Percentiles rank a stretch among this genome's conserved stretches.
Evolutionary conservation across 75 land plant species (phyloP).

Genomic region (Cupressus sempervirens): DNA sequence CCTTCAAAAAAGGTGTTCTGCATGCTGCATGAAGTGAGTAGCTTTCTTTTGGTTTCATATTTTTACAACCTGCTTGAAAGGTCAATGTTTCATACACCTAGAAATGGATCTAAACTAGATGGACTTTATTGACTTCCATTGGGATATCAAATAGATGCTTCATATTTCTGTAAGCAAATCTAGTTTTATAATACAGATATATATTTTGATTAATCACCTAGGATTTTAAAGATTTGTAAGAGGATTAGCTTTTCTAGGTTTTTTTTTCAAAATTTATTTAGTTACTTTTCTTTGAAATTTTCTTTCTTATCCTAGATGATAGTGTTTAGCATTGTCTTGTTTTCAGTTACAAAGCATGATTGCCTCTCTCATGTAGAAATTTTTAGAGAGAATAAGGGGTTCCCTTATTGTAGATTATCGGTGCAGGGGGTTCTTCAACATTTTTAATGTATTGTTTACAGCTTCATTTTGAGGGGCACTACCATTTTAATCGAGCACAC

Average conservation of each 20-base stretch:
- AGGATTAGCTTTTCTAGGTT: background rate
- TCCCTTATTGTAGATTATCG: background rate
- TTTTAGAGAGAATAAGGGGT: background rate
- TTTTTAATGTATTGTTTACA: constrained; percentile 27
- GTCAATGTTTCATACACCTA: constrained; percentile 87
- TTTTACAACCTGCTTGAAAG: constrained; percentile 76
- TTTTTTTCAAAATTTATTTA: background rate
- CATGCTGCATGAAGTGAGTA: constrained; percentile 62
- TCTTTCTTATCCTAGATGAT: background rate
- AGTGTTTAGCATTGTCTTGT: background rate
- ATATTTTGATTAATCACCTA: background rate
- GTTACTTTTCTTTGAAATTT: background rate
- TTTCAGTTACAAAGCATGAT: background rate
- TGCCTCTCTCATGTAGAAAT: background rate
- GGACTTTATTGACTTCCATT: constrained; percentile 85
- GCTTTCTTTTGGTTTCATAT: constrained; percentile 54
- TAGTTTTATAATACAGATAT: background rate
- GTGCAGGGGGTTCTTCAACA: too few relatives aligned
- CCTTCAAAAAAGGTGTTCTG: constrained; percentile 77
- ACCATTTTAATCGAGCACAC: constrained; percentile 57
- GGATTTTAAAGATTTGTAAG: background rate
- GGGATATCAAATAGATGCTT: constrained; percentile 99
- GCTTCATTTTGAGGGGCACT: constrained; percentile 58
- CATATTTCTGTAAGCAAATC: constrained; percentile 78
- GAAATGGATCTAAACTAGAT: constrained; percentile 66